Evolutionary conservation across 768 basidiomycete genomes (phyloP).

Genomic region (Chalciporus piperatus): DNA sequence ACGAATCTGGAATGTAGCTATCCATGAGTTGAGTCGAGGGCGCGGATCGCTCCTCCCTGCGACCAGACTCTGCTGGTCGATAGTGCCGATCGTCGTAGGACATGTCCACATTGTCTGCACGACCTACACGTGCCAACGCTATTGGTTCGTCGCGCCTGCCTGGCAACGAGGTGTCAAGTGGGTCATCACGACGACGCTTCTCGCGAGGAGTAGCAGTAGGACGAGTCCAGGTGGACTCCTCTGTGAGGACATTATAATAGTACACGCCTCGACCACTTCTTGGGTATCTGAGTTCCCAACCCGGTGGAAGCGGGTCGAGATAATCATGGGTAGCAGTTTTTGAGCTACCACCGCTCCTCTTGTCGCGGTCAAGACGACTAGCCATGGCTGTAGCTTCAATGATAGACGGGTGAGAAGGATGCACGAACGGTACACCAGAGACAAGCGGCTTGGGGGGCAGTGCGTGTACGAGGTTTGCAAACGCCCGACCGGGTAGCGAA

Average conservation of each 20-base stretch:
- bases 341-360: constrained; percentile 36
- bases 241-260: constrained; percentile 57
- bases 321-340: constrained; percentile 26
- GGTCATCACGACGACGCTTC: constrained; percentile 24
- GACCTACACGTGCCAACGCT: constrained; percentile 27
- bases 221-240: constrained; percentile 56
- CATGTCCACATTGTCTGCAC: constrained; percentile 32
- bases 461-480: constrained; percentile 56
- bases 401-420: constrained; percentile 56
- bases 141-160: constrained; percentile 21
- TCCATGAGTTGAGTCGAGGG: constrained; percentile 21
- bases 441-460: constrained; percentile 65
- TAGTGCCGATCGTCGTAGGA: constrained; percentile 66
- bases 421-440: constrained; percentile 47
- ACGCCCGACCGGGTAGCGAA: constrained; percentile 22
- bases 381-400: constrained; percentile 63
- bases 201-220: constrained; percentile 38
- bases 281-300: constrained; percentile 59
- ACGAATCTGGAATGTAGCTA: constrained; percentile 29
- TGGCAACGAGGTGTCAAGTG: constrained; percentile 24
- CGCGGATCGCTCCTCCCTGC: constrained; percentile 27
- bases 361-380: constrained; percentile 42
- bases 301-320: constrained; percentile 45
- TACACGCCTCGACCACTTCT: constrained; percentile 48
- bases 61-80: constrained; percentile 42